Percentiles rank a stretch among this genome's conserved stretches.
These are phyloP conservation scores for Skeletonema menzelii DNA, from an alignment of 108 stramenopile genomes.

Conservation along the genomic window DNA sequence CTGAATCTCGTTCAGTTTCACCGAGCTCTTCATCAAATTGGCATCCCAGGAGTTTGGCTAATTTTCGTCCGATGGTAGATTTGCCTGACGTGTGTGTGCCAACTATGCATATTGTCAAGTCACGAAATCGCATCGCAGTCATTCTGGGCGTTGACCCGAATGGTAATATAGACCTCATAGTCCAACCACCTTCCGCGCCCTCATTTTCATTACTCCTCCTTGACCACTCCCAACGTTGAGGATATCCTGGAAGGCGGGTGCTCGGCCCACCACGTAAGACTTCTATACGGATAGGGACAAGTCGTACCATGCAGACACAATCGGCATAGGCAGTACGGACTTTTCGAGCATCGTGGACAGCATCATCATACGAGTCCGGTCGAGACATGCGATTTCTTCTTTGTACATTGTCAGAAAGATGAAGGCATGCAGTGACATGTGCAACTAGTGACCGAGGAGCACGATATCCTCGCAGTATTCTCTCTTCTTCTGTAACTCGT, in stretches of 20 bases:
- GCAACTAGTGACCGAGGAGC: slow-evolving; percentile 9
- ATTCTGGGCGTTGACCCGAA: neutral
- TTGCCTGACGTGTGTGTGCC: slow-evolving; percentile 37
- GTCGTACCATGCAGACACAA: slow-evolving; percentile 19
- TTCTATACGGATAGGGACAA: slow-evolving; percentile 32
- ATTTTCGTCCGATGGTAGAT: slow-evolving; percentile 13
- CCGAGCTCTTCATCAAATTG: slow-evolving; percentile 34
- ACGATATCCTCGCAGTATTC: neutral
- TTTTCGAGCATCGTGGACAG: slow-evolving; percentile 2
- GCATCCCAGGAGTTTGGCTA: slow-evolving; percentile 24
- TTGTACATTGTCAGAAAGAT: neutral
- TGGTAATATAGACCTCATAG: slow-evolving; percentile 1
- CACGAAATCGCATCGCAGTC: neutral
- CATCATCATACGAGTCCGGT: slow-evolving; percentile 12
- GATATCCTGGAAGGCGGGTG: slow-evolving; percentile 15
- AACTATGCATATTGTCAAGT: slow-evolving; percentile 23
- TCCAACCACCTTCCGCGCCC: neutral
- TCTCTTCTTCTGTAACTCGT: slow-evolving; percentile 16
- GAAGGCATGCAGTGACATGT: slow-evolving; percentile 5
- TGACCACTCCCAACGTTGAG: slow-evolving; percentile 15
- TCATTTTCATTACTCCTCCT: neutral
- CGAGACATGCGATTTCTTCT: neutral
- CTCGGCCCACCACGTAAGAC: slow-evolving; percentile 37
- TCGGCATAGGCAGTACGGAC: neutral
- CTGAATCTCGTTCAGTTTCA: slow-evolving; percentile 12